phyloP scores from a whole-genome alignment of 768 basidiomycete genomes.

The Lentinula sp. region DNA sequence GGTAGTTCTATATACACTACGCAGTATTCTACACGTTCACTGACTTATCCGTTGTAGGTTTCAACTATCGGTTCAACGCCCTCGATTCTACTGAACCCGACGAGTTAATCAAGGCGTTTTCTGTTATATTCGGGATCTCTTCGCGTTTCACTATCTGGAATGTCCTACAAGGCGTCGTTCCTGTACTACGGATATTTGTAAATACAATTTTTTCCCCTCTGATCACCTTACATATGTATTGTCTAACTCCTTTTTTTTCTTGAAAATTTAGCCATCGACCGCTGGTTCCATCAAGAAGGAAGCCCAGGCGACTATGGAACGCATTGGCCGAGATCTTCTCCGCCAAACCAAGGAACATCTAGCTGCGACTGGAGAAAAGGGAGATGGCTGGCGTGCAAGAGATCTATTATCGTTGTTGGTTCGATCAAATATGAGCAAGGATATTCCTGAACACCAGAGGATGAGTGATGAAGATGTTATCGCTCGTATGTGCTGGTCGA shows the following conservation, averaged over 20 bases:
- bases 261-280: constrained; percentile 21
- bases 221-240: background rate
- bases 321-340: constrained; percentile 33
- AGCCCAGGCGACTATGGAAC: constrained; percentile 27
- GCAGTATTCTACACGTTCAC: background rate
- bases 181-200: background rate
- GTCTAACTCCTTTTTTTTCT: background rate
- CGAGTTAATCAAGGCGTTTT: constrained; percentile 26
- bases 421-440: constrained; percentile 43
- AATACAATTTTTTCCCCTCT: background rate
- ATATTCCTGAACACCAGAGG: constrained; percentile 34
- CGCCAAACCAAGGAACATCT: constrained; percentile 29
- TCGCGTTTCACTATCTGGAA: constrained; percentile 9
- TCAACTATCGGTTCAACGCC: constrained; percentile 29
- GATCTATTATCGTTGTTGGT: constrained; percentile 44
- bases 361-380: constrained; percentile 12
- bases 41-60: constrained; percentile 21
- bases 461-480: constrained; percentile 45
- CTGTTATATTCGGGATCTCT: constrained; percentile 19
- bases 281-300: constrained; percentile 18
- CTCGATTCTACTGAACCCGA: constrained; percentile 15
- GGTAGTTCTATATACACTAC: constrained; percentile 14
- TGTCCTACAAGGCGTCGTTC: constrained; percentile 11
- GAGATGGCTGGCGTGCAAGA: constrained; percentile 22
- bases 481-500: constrained; percentile 6